A percentile compares a stretch with the other conserved stretches of the same genome.
phyloP scores from a whole-genome alignment of 2,329 filamentous ascomycete genomes.

The Diaporthe velutina region DNA sequence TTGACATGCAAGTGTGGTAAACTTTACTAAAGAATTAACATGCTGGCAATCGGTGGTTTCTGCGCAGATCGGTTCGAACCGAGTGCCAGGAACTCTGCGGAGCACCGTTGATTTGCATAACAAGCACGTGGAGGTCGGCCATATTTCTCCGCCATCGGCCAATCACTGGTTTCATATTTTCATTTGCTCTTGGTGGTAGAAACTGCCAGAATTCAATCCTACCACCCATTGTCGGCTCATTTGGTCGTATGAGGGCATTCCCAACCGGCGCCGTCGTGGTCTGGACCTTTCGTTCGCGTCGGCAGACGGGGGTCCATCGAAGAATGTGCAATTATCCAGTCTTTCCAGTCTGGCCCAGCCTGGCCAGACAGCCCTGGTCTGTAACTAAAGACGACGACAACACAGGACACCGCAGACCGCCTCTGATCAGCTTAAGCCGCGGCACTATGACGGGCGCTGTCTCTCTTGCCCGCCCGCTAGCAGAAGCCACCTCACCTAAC shows the following conservation, averaged over 20 bases:
- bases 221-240: background rate
- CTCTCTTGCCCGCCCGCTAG: background rate
- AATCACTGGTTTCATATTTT: background rate
- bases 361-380: background rate
- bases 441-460: conserved; percentile 4
- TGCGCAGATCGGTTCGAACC: conserved; percentile 15
- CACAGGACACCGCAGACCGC: background rate
- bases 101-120: conserved; percentile 10
- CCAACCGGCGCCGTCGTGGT: background rate
- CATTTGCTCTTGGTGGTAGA: background rate
- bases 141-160: background rate
- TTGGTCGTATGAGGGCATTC: background rate
- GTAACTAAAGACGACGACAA: background rate
- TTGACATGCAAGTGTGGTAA: background rate
- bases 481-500: background rate
- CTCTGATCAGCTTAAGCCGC: background rate
- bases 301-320: background rate
- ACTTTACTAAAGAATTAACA: background rate
- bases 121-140: conserved; percentile 11
- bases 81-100: background rate
- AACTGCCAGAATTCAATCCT: background rate
- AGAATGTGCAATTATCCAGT: background rate
- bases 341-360: background rate
- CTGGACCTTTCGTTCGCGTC: background rate
- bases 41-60: background rate